Conservation (phyloP, 331 rosid species). For the Stylosanthes scabra region DNA sequence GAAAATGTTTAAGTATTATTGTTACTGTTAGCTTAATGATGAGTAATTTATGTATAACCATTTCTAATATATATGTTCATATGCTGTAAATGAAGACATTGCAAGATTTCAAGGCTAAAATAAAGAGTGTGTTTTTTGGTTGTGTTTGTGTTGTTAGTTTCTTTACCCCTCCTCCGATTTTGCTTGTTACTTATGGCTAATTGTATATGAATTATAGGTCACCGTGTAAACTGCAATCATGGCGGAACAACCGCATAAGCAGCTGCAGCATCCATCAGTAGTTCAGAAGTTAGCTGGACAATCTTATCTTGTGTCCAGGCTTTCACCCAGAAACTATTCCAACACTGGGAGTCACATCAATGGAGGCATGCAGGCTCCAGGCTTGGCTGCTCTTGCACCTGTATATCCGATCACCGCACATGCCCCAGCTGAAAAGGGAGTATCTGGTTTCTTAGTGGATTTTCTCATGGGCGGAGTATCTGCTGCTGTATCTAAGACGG, state of each 20-base stretch:
- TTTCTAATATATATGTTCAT: background rate
- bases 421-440: constrained; percentile 82
- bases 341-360: constrained; percentile 36
- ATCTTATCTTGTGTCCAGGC: constrained; percentile 66
- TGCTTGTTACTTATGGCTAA: constrained; percentile 1
- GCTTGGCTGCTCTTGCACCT: constrained; percentile 53
- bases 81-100: background rate
- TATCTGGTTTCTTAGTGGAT: constrained; percentile 57
- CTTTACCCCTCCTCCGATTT: background rate
- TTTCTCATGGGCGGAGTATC: constrained; percentile 97
- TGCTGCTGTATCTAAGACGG: constrained; percentile 91
- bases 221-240: constrained; percentile 49
- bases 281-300: constrained; percentile 76
- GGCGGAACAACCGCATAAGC: constrained; percentile 59
- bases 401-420: constrained; percentile 52
- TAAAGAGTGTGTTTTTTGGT: background rate
- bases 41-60: background rate
- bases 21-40: background rate
- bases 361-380: constrained; percentile 48
- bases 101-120: background rate
- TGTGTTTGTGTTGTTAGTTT: background rate
- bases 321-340: constrained; percentile 47
- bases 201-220: constrained; percentile 48
- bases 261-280: constrained; percentile 60
- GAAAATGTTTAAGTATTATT: background rate